Evolutionary conservation across 176 grass and related monocot genomes (phyloP), one percentile per base, ranked within the genome.

Genomic region (Areca catechu): DNA sequence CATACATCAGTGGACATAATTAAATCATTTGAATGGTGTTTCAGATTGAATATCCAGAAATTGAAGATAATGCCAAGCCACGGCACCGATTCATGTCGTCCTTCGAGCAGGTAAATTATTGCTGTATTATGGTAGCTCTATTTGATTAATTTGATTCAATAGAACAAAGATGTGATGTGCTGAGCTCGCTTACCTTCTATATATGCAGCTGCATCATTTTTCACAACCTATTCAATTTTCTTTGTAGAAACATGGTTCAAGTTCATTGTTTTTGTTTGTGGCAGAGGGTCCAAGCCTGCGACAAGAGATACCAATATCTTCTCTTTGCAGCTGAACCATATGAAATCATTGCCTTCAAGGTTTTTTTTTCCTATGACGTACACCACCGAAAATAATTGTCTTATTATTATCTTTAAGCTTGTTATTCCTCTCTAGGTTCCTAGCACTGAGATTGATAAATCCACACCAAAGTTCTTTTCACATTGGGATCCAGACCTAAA

Each of bases 401-500:
- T 4, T 34, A 18, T 7, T 62, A 24, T 1, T 37, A 43, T 16
- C 22, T 16, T 22, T 34, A 21, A 52, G 18, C 19, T 72, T 25
- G 30, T 16, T 22, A 4, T n/a, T 16, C 10, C 60, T 18, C 69
- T 56, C 23, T 62, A 98, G 93, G 85, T 98, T 78, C 84, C 93
- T 51, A 98, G 93, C 56, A 85, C 78, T 4, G 87, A 98, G 67
- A 91, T 98, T 60, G 93, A 98, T 70, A 98, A 92, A 68, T 76
- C 81, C 61, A 68, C 83, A 20, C 60, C 78, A 30, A 98, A 88
- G 63, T 98, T 98, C 79, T 98, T 98, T 65, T 80, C 81, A 7
- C 80, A 88, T 71, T 98, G 93, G 93, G 93, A 98, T 83, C 93
- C 87, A n/a, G 93, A 98, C 62, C 78, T 86, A 25, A 97, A 97